Base-by-base conservation (phyloP, 1,284 basidiomycete genomes). In the Trametes polyzona region DNA sequence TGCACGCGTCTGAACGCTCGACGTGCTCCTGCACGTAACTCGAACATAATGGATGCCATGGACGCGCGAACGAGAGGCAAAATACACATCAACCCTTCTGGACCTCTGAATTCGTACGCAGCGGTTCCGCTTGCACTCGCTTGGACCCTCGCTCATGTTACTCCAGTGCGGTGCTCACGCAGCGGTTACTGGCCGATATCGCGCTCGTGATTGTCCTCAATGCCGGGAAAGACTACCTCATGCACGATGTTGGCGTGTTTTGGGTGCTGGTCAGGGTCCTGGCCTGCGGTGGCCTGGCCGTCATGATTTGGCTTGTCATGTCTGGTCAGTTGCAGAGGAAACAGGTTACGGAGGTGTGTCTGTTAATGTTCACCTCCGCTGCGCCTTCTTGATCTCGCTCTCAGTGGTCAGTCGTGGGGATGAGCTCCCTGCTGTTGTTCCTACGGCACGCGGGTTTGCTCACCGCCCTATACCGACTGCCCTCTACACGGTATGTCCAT, bases 231-330 rank as follows among this genome's bases (percentile, higher is more conserved):
- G 85, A 86, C 64, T 83, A 82, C 74, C 70, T 90, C 3, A 72
- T 91, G 44, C 76, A 80, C 46, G 84, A 89, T 70, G 79, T 86
- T 19, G 86, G 86, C 11, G 81, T 87, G 6, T 87, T 90, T 67
- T 90, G 88, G 90, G 76, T 88, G 19, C 76, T 87, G 27, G 85
- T 90, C 73, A 75, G 88, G 59, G 78, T 88, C 40, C 74, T 91
- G 49, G 86, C 85, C 4, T 83, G 83, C 63, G 86, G 82, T 30
- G 87, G 81, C 21, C 65, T 89, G 47, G 83, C 81, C 19, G 78
- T 82, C 41, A 59, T 88, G 30, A 70, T 82, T 14, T 84, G 86
- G 83, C 83, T 86, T 59, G 78, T 71, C 1, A 62, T 76, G 42
- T 82, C 80, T 0, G 80, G 82, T 4, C 78, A 84, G 65, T 65